These are phyloP conservation scores for Talaromyces adpressus DNA, from an alignment of 495 filamentous ascomycete genomes.

Conservation along the genomic window DNA sequence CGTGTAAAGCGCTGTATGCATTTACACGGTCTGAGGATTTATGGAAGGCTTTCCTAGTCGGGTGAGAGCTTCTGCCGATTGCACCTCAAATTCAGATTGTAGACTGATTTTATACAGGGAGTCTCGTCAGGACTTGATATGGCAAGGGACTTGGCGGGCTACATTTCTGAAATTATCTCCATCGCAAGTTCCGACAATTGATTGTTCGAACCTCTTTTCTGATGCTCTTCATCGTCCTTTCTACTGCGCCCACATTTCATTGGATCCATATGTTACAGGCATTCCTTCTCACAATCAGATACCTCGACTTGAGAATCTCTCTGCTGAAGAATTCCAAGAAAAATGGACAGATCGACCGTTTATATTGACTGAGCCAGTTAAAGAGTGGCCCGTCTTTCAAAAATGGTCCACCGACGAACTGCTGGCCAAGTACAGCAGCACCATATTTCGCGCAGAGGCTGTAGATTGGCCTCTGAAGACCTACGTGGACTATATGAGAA, in stretches of 20 bases:
- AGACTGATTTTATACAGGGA: neutral
- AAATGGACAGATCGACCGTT: conserved; percentile 80
- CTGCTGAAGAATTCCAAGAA: conserved; percentile 62
- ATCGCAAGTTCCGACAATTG: conserved; percentile 42
- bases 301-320: conserved; percentile 57
- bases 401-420: conserved; percentile 66
- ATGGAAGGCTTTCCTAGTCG: conserved; percentile 80
- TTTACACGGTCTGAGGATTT: conserved; percentile 80
- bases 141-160: conserved; percentile 82
- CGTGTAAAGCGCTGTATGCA: conserved; percentile 86
- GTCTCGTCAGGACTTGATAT: conserved; percentile 46
- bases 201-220: conserved; percentile 78
- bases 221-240: conserved; percentile 89
- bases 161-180: conserved; percentile 63
- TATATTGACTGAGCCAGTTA: conserved; percentile 79
- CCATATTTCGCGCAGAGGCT: conserved; percentile 80
- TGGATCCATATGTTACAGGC: conserved; percentile 56
- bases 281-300: conserved; percentile 75
- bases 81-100: neutral
- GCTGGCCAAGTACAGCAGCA: conserved; percentile 52
- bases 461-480: conserved; percentile 82
- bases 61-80: conserved; percentile 66
- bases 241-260: conserved; percentile 70
- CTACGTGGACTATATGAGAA: conserved; percentile 78
- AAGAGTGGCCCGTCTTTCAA: conserved; percentile 70